These are phyloP conservation scores for Penicillium chermesinum DNA, from an alignment of 495 filamentous ascomycete species.

Conservation along the genomic window DNA sequence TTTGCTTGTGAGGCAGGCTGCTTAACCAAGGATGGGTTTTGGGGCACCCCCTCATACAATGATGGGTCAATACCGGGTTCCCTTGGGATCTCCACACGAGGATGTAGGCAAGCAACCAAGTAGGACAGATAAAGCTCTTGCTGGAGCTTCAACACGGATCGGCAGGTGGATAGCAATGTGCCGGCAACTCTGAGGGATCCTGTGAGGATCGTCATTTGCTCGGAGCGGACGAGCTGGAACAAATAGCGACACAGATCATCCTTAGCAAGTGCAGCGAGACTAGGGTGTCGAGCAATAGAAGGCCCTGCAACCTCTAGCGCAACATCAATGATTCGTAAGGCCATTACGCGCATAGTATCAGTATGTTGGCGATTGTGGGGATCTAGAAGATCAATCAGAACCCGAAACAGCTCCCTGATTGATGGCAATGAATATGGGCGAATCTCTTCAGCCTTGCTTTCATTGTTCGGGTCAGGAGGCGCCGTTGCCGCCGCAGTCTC, in stretches of 20 bases:
- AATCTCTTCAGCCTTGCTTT: conserved; percentile 52
- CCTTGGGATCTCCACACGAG: conserved; percentile 81
- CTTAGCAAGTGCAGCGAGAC: conserved; percentile 79
- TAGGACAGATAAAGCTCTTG: conserved; percentile 97
- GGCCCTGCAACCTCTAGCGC: conserved; percentile 94
- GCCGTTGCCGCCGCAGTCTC: conserved; percentile 40
- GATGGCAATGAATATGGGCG: conserved; percentile 91
- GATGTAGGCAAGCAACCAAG: conserved; percentile 88
- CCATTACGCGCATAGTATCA: conserved; percentile 95
- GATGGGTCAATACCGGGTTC: conserved; percentile 87
- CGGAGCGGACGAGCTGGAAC: conserved; percentile 94
- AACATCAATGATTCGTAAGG: conserved; percentile 93
- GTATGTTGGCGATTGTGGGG: conserved; percentile 88
- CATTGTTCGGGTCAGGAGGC: conserved; percentile 37
- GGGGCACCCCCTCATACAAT: conserved; percentile 90
- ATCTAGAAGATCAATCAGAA: conserved; percentile 90
- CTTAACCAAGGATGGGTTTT: conserved; percentile 80
- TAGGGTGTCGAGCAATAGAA: conserved; percentile 90
- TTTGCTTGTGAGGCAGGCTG: conserved; percentile 67
- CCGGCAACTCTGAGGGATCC: conserved; percentile 88
- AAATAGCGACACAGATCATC: conserved; percentile 92
- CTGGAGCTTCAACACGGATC: conserved; percentile 89
- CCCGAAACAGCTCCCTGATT: conserved; percentile 87
- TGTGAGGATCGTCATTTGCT: conserved; percentile 89
- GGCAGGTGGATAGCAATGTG: conserved; percentile 84